Percentiles rank a stretch among this genome's conserved stretches.
phyloP scores from a whole-genome alignment of 257 asterid genomes.

The Petunia axillaris region DNA sequence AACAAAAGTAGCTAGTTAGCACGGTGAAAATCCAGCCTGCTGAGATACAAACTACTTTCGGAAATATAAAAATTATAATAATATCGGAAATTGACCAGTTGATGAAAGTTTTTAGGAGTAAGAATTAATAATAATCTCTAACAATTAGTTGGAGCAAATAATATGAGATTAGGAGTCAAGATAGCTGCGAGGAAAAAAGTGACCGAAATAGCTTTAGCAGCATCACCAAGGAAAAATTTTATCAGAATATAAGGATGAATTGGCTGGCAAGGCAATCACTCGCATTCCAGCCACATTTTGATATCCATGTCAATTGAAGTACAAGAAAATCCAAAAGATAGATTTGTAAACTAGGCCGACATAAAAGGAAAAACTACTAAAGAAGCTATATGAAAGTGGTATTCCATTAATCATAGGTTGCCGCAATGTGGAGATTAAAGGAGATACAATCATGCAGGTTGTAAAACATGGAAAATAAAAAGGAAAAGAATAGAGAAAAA shows the following conservation, averaged over 20 bases:
- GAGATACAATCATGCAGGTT: background rate
- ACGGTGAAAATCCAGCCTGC: background rate
- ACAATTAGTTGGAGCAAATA: no score
- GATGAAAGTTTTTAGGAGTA: no score
- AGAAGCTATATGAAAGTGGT: background rate
- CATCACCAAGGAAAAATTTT: conserved; percentile 4
- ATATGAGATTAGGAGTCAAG: no score
- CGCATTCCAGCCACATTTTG: background rate
- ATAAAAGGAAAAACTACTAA: conserved; percentile 1
- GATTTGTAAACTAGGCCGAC: conserved; percentile 3
- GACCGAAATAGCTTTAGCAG: conserved; percentile 9
- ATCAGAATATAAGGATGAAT: conserved; percentile 13
- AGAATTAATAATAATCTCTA: no score
- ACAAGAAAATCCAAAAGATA: background rate
- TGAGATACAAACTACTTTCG: background rate
- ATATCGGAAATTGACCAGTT: no score
- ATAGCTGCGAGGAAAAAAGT: background rate
- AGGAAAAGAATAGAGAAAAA: background rate
- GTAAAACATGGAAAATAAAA: background rate
- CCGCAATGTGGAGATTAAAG: background rate
- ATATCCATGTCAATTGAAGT: background rate
- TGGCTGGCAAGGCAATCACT: background rate
- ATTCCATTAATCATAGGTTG: background rate
- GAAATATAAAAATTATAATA: no score
- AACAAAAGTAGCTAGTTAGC: background rate